Percentiles rank a stretch among this genome's conserved stretches.
Conservation (phyloP, 148 eudicot species). For the Cornus kousa region DNA sequence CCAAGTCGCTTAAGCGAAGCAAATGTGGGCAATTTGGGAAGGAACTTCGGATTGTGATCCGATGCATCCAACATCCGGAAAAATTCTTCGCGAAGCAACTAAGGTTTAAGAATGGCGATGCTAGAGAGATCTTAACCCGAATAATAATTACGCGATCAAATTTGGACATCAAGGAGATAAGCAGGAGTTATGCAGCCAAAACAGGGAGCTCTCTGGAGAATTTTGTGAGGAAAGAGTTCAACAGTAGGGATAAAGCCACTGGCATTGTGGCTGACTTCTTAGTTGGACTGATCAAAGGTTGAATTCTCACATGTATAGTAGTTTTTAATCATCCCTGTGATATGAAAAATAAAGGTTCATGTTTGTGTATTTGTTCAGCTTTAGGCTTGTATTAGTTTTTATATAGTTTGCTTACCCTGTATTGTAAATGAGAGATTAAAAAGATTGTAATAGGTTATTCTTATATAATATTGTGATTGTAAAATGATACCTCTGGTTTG, state of each 20-base stretch:
- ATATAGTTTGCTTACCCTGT: too few relatives aligned
- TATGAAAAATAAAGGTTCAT: neutral
- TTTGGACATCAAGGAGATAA: neutral
- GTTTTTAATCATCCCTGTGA: too few relatives aligned
- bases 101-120: slow-evolving; percentile 10
- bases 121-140: slow-evolving; percentile 1
- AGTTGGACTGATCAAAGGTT: neutral
- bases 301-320: neutral
- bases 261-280: slow-evolving; percentile 1
- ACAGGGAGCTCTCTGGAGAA: neutral
- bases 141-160: neutral
- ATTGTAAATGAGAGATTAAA: too few relatives aligned
- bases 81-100: slow-evolving; percentile 10
- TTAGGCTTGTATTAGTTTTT: too few relatives aligned
- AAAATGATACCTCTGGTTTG: too few relatives aligned
- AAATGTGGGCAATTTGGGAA: slow-evolving; percentile 12
- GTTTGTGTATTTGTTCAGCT: neutral
- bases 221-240: slow-evolving; percentile 2
- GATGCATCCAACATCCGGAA: slow-evolving; percentile 1
- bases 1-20: slow-evolving; percentile 1
- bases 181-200: slow-evolving; percentile 9
- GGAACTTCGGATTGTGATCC: slow-evolving; percentile 9
- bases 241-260: neutral
- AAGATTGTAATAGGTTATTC: too few relatives aligned
- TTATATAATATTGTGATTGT: too few relatives aligned